These are phyloP conservation scores for Pleurotus tuoliensis DNA, from an alignment of 768 basidiomycete genomes.

Conservation along the genomic window DNA sequence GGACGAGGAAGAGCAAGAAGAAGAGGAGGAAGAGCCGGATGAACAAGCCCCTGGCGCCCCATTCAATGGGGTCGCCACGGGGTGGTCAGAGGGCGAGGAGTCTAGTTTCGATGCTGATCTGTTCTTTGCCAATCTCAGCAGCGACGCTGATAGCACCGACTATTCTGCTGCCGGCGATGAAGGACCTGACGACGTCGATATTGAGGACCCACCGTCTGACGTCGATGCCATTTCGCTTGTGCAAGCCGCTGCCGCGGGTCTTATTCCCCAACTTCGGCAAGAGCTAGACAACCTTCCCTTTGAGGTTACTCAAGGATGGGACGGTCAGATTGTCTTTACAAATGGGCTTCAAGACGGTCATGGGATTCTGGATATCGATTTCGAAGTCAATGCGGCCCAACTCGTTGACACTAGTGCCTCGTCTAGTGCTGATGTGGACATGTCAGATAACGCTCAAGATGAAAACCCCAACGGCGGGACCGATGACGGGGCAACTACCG, in stretches of 20 bases:
- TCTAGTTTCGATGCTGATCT: constrained; percentile 79
- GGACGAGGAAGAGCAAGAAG: constrained; percentile 27
- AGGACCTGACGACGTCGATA: constrained; percentile 36
- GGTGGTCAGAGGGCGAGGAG: constrained; percentile 80
- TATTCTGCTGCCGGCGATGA: constrained; percentile 21
- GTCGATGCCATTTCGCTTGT: constrained; percentile 28
- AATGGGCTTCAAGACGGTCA: constrained; percentile 56
- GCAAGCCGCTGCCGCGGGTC: constrained; percentile 23
- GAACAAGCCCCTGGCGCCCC: constrained; percentile 29
- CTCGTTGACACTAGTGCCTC: constrained; percentile 47
- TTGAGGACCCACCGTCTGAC: constrained; percentile 42
- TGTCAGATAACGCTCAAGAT: constrained; percentile 35
- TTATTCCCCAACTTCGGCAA: constrained; percentile 23
- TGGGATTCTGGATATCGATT: constrained; percentile 65
- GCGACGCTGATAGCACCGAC: constrained; percentile 40
- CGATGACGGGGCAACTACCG: constrained; percentile 72
- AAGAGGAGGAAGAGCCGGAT: constrained; percentile 44
- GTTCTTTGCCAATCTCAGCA: constrained; percentile 74
- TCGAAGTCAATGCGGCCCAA: constrained; percentile 58
- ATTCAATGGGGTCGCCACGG: constrained; percentile 65
- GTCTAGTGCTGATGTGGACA: constrained; percentile 42
- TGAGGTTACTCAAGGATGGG: constrained; percentile 69
- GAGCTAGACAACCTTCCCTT: constrained; percentile 45
- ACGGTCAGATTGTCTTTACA: constrained; percentile 71
- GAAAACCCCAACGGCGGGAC: constrained; percentile 46